phyloP scores from a whole-genome alignment of 2,329 filamentous ascomycete species.

The Septoria petroselini region DNA sequence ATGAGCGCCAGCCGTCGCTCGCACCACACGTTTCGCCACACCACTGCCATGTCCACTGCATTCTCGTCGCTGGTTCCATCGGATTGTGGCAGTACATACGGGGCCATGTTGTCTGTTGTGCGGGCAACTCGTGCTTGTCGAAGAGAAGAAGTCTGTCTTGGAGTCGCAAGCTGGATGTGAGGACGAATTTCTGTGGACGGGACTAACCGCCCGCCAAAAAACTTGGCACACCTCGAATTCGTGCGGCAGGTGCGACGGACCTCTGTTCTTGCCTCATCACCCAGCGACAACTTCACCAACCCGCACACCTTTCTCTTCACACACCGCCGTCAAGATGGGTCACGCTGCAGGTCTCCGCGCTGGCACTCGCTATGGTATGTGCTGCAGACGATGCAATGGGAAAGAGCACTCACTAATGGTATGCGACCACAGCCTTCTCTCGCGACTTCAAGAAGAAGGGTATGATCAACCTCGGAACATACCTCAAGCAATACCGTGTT shows the following conservation, averaged over 20 bases:
- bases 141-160: conserved; percentile 1
- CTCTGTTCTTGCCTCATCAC: neutral
- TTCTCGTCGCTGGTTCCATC: conserved; percentile 6
- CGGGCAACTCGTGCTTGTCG: conserved; percentile 17
- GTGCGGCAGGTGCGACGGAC: neutral
- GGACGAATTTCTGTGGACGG: conserved; percentile 5
- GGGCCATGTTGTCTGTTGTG: conserved; percentile 28
- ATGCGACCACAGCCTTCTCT: conserved; percentile 63
- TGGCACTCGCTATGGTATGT: conserved; percentile 44
- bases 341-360: conserved; percentile 50
- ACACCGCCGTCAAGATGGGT: conserved; percentile 49
- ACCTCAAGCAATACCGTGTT: conserved; percentile 93
- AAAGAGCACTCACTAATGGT: conserved; percentile 18
- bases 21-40: conserved; percentile 1
- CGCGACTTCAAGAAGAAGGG: conserved; percentile 93
- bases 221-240: neutral
- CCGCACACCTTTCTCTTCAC: conserved; percentile 10
- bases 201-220: too few species aligned
- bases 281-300: conserved; percentile 12
- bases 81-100: conserved; percentile 21
- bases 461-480: conserved; percentile 88
- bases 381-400: conserved; percentile 11
- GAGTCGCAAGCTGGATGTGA: conserved; percentile 6
- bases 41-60: conserved; percentile 7
- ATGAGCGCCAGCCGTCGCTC: neutral